phyloP scores from a whole-genome alignment of 352 stramenopile species.

The Phytopythium helicoides region DNA sequence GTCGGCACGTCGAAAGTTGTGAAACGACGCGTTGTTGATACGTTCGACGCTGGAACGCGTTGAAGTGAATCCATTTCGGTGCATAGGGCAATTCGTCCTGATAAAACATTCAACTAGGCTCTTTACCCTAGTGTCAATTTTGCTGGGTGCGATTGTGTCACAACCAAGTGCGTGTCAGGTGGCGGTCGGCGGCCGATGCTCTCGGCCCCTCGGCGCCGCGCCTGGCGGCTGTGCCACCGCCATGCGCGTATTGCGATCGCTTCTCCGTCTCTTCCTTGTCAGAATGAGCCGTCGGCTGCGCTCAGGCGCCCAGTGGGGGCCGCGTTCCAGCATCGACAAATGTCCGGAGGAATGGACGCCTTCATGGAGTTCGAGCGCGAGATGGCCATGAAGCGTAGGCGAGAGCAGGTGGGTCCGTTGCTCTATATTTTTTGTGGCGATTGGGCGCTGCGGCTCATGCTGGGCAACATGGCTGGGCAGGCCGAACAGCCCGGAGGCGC shows the following conservation, averaged over 20 bases:
- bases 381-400: slow-evolving; percentile 64
- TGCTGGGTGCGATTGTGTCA: too few species aligned
- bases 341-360: slow-evolving; percentile 59
- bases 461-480: slow-evolving; percentile 14
- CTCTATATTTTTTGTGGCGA: not conserved
- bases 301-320: not conserved
- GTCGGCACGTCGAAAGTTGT: too few species aligned
- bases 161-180: too few species aligned
- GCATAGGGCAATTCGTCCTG: too few species aligned
- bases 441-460: not conserved
- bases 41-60: too few species aligned
- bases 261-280: not conserved
- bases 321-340: slow-evolving; percentile 18
- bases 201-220: slow-evolving; percentile 13
- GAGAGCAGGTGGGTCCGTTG: slow-evolving; percentile 24
- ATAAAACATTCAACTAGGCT: too few species aligned
- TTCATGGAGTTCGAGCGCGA: slow-evolving; percentile 88
- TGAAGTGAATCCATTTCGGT: too few species aligned
- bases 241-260: not conserved
- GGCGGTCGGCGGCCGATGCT: slow-evolving; percentile 2
- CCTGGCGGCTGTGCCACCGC: slow-evolving; percentile 12
- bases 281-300: not conserved
- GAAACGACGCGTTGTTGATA: too few species aligned
- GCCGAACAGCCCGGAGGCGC: slow-evolving; percentile 1
- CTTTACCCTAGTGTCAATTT: not conserved